Conservation (phyloP, 305 asterid species). For the Ajuga reptans region DNA sequence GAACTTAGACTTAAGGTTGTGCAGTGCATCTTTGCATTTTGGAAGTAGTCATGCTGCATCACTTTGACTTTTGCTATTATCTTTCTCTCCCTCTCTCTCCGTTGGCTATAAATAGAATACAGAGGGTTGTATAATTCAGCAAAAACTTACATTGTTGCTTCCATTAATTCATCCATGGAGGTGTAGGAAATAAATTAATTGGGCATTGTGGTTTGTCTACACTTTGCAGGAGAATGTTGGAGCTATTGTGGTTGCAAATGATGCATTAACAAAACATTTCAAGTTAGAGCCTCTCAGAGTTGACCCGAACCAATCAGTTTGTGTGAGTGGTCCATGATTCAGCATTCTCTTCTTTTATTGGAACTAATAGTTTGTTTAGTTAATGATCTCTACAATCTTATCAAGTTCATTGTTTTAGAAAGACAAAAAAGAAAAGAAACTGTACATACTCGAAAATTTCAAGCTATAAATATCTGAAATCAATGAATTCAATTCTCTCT, state of each 20-base stretch:
- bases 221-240: constrained; percentile 42
- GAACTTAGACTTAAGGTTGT: background rate
- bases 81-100: background rate
- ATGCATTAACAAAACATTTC: constrained; percentile 35
- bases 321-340: constrained; percentile 38
- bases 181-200: background rate
- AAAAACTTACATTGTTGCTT: background rate
- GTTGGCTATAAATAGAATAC: background rate
- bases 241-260: constrained; percentile 30
- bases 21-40: background rate
- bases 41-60: background rate
- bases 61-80: background rate
- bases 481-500: background rate
- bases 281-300: constrained; percentile 40
- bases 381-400: background rate
- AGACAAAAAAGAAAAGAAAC: background rate
- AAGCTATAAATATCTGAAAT: background rate
- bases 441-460: background rate
- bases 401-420: background rate
- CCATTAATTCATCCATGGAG: background rate
- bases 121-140: background rate
- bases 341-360: constrained; percentile 14
- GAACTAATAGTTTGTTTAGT: background rate
- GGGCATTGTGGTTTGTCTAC: constrained; percentile 8
- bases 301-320: constrained; percentile 36